A percentile compares a stretch with the other conserved stretches of the same genome.
phyloP scores from a whole-genome alignment of 768 basidiomycete genomes.

The Boletus sp. region DNA sequence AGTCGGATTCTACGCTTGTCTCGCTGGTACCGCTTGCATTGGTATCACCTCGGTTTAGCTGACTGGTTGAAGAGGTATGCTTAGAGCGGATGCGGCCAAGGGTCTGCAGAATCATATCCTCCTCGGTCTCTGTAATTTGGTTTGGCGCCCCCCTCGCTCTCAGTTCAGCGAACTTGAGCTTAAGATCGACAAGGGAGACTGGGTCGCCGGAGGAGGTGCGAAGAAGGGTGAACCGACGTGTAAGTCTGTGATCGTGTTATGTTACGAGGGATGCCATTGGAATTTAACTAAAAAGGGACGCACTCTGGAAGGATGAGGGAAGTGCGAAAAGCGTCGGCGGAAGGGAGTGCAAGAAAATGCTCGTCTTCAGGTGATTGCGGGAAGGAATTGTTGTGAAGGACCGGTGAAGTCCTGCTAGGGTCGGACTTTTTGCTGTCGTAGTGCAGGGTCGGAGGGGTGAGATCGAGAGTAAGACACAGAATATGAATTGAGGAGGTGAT shows the following conservation, averaged over 20 bases:
- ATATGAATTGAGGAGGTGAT: constrained; percentile 26
- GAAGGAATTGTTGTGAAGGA: constrained; percentile 33
- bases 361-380: constrained; percentile 37
- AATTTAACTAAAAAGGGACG: constrained; percentile 32
- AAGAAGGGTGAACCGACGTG: constrained; percentile 79
- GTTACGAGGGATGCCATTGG: constrained; percentile 10
- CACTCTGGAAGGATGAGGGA: constrained; percentile 85
- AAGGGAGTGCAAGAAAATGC: constrained; percentile 57
- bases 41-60: constrained; percentile 18
- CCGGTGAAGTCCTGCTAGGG: constrained; percentile 47
- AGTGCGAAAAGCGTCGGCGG: constrained; percentile 77
- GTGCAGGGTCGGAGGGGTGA: constrained; percentile 24
- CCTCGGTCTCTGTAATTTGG: constrained; percentile 77
- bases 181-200: constrained; percentile 62
- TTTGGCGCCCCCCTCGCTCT: constrained; percentile 64
- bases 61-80: constrained; percentile 23
- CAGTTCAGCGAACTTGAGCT: constrained; percentile 70
- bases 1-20: constrained; percentile 30
- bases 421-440: constrained; percentile 74
- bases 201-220: constrained; percentile 67
- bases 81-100: constrained; percentile 53
- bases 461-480: constrained; percentile 19
- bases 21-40: constrained; percentile 16
- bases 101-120: constrained; percentile 80
- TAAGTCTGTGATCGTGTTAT: constrained; percentile 50